Conservation (phyloP, 2,329 filamentous ascomycete species). For the Arthrinium puccinioides region DNA sequence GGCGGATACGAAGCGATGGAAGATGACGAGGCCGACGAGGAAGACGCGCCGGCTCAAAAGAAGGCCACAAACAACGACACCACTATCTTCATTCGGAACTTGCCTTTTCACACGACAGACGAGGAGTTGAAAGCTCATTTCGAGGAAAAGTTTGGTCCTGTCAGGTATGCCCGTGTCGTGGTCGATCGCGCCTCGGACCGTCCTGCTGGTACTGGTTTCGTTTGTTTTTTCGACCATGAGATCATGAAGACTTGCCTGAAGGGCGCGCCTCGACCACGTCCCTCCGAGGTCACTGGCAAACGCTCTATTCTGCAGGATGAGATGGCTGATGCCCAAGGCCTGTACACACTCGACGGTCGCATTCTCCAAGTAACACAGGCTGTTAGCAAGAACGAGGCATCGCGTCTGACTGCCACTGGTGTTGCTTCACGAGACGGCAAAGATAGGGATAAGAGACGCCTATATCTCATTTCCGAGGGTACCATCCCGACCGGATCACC, state of each 20-base stretch:
- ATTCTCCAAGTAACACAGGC: constrained; percentile 79
- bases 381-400: constrained; percentile 76
- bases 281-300: constrained; percentile 44
- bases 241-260: constrained; percentile 74
- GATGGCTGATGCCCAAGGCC: constrained; percentile 69
- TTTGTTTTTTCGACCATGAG: constrained; percentile 75
- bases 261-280: constrained; percentile 57
- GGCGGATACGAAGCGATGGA: constrained; percentile 28
- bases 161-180: constrained; percentile 87
- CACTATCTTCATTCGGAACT: constrained; percentile 87
- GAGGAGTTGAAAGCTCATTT: constrained; percentile 81
- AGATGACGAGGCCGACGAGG: constrained; percentile 26
- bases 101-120: constrained; percentile 84
- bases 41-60: constrained; percentile 23
- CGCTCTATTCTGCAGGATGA: constrained; percentile 87
- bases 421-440: constrained; percentile 54
- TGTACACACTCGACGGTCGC: constrained; percentile 85
- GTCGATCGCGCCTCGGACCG: constrained; percentile 79
- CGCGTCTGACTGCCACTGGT: constrained; percentile 64
- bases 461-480: constrained; percentile 85
- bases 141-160: constrained; percentile 72
- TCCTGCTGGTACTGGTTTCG: constrained; percentile 88
- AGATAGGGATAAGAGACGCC: constrained; percentile 89
- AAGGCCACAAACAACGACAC: constrained; percentile 56
- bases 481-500: constrained; percentile 71